Conservation (phyloP, 257 asterid species). For the Ehretia macrophylla region DNA sequence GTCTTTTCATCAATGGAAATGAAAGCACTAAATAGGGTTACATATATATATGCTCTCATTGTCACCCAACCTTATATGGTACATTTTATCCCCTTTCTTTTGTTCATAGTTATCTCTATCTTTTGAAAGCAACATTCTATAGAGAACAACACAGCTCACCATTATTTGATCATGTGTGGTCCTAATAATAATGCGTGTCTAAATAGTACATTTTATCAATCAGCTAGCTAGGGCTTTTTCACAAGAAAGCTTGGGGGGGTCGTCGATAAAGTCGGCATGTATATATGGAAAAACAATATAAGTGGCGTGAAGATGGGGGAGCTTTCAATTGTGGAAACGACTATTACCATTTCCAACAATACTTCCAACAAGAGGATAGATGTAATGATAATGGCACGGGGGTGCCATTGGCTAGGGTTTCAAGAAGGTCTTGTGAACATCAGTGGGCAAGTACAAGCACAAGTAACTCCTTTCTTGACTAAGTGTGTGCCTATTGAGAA, state of each 20-base stretch:
- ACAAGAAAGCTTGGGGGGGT: not conserved
- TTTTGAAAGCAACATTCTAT: slow-evolving; percentile 44
- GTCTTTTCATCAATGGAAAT: slow-evolving; percentile 17
- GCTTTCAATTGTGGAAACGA: slow-evolving; percentile 22
- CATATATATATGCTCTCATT: slow-evolving; percentile 14
- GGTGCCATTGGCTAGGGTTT: slow-evolving; percentile 22
- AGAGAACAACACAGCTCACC: slow-evolving; percentile 17
- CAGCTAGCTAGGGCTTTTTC: slow-evolving; percentile 7
- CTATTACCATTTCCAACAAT: slow-evolving; percentile 21
- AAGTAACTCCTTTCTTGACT: slow-evolving; percentile 11
- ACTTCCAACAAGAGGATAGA: not conserved
- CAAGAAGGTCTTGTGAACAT: slow-evolving; percentile 9
- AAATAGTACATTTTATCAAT: slow-evolving; percentile 4
- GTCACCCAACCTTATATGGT: slow-evolving; percentile 19
- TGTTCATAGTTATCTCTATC: slow-evolving; percentile 29
- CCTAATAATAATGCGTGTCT: slow-evolving; percentile 27
- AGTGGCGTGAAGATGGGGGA: slow-evolving; percentile 5
- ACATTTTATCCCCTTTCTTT: slow-evolving; percentile 7
- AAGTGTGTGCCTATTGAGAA: not conserved
- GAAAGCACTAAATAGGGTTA: slow-evolving; percentile 25
- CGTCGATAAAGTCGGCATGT: slow-evolving; percentile 43
- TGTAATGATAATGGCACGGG: not conserved
- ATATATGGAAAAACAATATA: slow-evolving; percentile 31
- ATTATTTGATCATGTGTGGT: slow-evolving; percentile 47
- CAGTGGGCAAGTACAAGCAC: slow-evolving; percentile 11